Conservation (phyloP, 2,329 filamentous ascomycete species). For the Penicillium fuscoglaucum region DNA sequence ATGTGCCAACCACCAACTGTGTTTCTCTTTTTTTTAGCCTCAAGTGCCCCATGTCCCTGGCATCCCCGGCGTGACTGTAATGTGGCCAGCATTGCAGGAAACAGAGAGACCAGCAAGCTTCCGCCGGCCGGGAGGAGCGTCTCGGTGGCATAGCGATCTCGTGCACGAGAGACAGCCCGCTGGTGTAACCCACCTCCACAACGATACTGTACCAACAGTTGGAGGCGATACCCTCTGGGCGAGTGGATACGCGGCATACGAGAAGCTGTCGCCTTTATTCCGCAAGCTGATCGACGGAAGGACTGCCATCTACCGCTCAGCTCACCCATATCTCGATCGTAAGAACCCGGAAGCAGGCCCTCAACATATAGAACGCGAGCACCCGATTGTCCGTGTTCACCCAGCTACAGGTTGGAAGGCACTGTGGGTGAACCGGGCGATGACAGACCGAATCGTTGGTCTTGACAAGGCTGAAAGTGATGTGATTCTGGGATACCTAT, state of each 20-base stretch:
- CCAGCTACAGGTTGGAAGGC: constrained; percentile 74
- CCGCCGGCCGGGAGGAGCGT: constrained; percentile 66
- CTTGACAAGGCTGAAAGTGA: constrained; percentile 70
- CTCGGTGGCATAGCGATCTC: constrained; percentile 69
- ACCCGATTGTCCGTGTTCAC: constrained; percentile 69
- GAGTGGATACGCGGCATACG: constrained; percentile 68
- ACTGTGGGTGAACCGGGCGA: constrained; percentile 68
- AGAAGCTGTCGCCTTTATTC: constrained; percentile 70
- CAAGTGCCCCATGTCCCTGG: constrained; percentile 72
- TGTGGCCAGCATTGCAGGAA: constrained; percentile 68
- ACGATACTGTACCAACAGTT: constrained; percentile 63
- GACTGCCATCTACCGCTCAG: constrained; percentile 64
- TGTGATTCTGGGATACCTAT: constrained; percentile 65
- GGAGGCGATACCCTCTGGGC: constrained; percentile 75
- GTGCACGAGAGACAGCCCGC: constrained; percentile 71
- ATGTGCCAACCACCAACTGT: neutral
- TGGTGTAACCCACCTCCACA: constrained; percentile 69
- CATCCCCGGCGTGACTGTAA: constrained; percentile 63
- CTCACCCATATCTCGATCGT: constrained; percentile 67
- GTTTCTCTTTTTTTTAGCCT: constrained; percentile 48
- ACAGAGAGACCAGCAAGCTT: constrained; percentile 63
- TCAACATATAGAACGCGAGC: constrained; percentile 65
- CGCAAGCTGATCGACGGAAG: constrained; percentile 69
- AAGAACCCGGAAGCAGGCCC: constrained; percentile 62
- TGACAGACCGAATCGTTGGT: constrained; percentile 69